phyloP scores from a whole-genome alignment of 179 eudicot genomes.

The Silene noctiflora region DNA sequence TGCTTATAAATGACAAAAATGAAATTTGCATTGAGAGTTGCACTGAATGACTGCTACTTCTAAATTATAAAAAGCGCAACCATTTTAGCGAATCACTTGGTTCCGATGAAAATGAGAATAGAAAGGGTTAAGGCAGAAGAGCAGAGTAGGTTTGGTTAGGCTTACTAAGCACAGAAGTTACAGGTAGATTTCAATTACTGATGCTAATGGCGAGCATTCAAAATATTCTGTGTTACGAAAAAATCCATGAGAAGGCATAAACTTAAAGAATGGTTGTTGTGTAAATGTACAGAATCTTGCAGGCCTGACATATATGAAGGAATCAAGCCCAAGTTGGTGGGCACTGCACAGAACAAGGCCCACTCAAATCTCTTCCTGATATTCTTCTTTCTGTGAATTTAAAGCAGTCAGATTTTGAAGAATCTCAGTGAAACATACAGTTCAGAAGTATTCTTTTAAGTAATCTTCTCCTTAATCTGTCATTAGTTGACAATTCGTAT shows the following conservation, averaged over 20 bases:
- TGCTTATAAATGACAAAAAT: too few species aligned
- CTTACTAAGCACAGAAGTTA: conserved; percentile 7
- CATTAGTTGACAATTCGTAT: too few species aligned
- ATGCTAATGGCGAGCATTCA: conserved; percentile 4
- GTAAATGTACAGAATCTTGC: conserved; percentile 32
- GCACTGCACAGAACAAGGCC: conserved; percentile 38
- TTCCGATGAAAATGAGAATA: too few species aligned
- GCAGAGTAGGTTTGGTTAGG: background rate
- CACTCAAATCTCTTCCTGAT: conserved; percentile 40
- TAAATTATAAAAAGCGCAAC: too few species aligned
- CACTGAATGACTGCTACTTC: too few species aligned
- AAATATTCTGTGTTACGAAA: background rate
- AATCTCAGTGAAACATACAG: conserved; percentile 23
- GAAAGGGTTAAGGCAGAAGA: too few species aligned
- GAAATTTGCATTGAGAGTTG: too few species aligned
- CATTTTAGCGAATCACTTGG: too few species aligned
- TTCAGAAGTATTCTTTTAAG: too few species aligned
- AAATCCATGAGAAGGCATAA: conserved; percentile 11
- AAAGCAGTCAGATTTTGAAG: conserved; percentile 20
- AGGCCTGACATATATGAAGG: conserved; percentile 32
- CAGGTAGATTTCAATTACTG: conserved; percentile 10
- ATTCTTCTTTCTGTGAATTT: conserved; percentile 37
- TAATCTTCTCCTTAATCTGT: too few species aligned
- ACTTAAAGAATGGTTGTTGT: conserved; percentile 23
- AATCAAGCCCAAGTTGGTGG: conserved; percentile 49